A percentile compares a stretch with the other conserved stretches of the same genome.
Conservation (phyloP, 306 rosid species). For the Glycine tomentella region DNA sequence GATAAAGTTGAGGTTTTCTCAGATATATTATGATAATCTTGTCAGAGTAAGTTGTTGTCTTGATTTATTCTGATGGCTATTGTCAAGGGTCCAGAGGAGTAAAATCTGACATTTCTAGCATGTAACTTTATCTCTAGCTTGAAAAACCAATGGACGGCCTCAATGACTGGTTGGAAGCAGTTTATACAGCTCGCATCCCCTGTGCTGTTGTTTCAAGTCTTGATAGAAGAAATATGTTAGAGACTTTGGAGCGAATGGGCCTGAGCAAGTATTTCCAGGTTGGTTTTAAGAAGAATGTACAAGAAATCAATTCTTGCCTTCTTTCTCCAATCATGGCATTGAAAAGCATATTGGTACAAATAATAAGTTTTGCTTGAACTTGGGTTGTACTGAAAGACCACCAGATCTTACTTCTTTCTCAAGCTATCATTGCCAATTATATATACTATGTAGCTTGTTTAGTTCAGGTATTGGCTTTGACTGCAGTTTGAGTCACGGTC, state of each 20-base stretch:
- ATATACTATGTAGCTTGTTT: slow-evolving; percentile 23
- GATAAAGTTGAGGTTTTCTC: slow-evolving; percentile 78
- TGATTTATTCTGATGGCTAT: slow-evolving; percentile 30
- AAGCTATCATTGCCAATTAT: background rate
- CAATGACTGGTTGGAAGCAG: slow-evolving; percentile 95
- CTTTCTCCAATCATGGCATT: slow-evolving; percentile 9
- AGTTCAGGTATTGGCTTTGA: background rate
- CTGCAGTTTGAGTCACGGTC: slow-evolving; percentile 13
- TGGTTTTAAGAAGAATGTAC: slow-evolving; percentile 43
- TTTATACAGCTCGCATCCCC: slow-evolving; percentile 85
- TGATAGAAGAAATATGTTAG: slow-evolving; percentile 79
- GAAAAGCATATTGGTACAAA: slow-evolving; percentile 25
- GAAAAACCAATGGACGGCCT: slow-evolving; percentile 81
- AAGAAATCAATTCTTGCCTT: slow-evolving; percentile 4
- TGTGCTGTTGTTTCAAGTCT: slow-evolving; percentile 97
- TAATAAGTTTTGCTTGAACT: slow-evolving; percentile 14
- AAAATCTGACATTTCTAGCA: slow-evolving; percentile 24
- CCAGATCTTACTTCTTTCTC: background rate
- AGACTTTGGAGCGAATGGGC: slow-evolving; percentile 77
- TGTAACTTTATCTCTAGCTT: slow-evolving; percentile 57
- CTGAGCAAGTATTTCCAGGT: slow-evolving; percentile 93
- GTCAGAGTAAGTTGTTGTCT: slow-evolving; percentile 64
- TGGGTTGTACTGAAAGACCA: background rate
- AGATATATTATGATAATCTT: slow-evolving; percentile 80
- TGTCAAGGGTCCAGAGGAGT: slow-evolving; percentile 21